Evolutionary conservation across 768 basidiomycete genomes (phyloP).

Genomic region (Kwoniella pini): DNA sequence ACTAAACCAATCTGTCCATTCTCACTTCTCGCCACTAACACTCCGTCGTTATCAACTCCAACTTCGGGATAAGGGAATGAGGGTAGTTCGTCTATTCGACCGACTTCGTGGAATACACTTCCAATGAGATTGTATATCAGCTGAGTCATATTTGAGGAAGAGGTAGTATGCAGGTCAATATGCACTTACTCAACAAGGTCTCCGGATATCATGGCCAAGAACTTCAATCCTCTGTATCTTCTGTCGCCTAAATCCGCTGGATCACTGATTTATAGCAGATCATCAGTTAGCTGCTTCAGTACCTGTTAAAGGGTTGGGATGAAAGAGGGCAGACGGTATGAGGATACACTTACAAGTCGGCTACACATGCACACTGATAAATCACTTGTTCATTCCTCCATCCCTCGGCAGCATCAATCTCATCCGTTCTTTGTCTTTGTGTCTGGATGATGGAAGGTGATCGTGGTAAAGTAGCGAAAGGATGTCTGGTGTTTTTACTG

Average conservation of each 20-base stretch:
- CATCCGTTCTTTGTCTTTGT: conserved; percentile 7
- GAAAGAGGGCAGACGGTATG: no score
- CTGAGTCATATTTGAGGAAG: neutral
- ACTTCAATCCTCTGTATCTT: conserved; percentile 48
- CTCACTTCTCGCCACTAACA: conserved; percentile 44
- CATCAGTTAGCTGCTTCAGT: no score
- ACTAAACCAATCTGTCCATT: conserved; percentile 50
- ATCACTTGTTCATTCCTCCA: conserved; percentile 47
- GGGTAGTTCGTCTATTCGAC: conserved; percentile 52
- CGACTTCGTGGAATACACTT: conserved; percentile 54
- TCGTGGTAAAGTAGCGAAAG: neutral
- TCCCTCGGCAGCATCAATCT: conserved; percentile 41
- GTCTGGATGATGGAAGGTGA: no score
- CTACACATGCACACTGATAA: conserved; percentile 54
- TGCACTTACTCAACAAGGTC: conserved; percentile 50
- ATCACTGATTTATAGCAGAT: no score
- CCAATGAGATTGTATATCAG: neutral
- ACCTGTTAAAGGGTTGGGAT: no score
- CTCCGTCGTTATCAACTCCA: conserved; percentile 54
- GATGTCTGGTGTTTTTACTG: neutral
- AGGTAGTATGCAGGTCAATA: neutral
- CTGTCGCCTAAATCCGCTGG: conserved; percentile 28
- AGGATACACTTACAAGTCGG: conserved; percentile 53
- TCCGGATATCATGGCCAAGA: conserved; percentile 46
- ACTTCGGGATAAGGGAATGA: conserved; percentile 52